phyloP scores from a whole-genome alignment of 306 rosid genomes.

The Lathyrus aphaca region DNA sequence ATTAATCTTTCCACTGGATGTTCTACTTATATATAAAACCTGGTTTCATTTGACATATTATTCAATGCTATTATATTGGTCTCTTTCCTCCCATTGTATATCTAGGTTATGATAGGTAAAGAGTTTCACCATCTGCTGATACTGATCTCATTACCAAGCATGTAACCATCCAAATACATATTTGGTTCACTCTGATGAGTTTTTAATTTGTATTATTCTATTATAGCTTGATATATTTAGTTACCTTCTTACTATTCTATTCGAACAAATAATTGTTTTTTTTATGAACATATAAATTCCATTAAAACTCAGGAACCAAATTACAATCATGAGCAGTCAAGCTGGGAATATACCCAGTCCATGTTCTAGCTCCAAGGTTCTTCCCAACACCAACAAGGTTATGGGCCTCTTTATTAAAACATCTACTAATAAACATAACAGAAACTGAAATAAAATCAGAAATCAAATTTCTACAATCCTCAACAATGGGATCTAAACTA shows the following conservation, averaged over 20 bases:
- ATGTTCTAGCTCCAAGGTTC: too few species aligned
- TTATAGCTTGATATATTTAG: constrained; percentile 4
- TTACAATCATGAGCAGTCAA: too few species aligned
- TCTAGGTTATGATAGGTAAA: constrained; percentile 97
- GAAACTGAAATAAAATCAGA: too few species aligned
- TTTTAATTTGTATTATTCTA: constrained; percentile 14
- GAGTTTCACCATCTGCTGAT: constrained; percentile 99
- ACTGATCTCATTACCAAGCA: constrained; percentile 98
- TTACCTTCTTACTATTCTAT: constrained; percentile 24
- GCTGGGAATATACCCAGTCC: too few species aligned
- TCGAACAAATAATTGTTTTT: too few species aligned
- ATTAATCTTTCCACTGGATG: constrained; percentile 17
- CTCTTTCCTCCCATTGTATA: constrained; percentile 35
- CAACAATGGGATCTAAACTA: too few species aligned
- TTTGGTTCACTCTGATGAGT: constrained; percentile 27
- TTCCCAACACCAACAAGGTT: too few species aligned
- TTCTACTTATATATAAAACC: constrained; percentile 13
- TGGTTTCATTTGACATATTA: constrained; percentile 29
- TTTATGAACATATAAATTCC: too few species aligned
- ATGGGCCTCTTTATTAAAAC: too few species aligned
- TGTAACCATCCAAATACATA: constrained; percentile 47
- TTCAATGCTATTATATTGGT: constrained; percentile 29
- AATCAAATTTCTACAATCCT: too few species aligned
- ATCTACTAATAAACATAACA: too few species aligned
- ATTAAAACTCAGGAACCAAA: too few species aligned